Percentiles rank a stretch among this genome's conserved stretches.
These are phyloP conservation scores for Nakazawaea populi DNA, from an alignment of 805 yeast genomes.

Conservation along the genomic window DNA sequence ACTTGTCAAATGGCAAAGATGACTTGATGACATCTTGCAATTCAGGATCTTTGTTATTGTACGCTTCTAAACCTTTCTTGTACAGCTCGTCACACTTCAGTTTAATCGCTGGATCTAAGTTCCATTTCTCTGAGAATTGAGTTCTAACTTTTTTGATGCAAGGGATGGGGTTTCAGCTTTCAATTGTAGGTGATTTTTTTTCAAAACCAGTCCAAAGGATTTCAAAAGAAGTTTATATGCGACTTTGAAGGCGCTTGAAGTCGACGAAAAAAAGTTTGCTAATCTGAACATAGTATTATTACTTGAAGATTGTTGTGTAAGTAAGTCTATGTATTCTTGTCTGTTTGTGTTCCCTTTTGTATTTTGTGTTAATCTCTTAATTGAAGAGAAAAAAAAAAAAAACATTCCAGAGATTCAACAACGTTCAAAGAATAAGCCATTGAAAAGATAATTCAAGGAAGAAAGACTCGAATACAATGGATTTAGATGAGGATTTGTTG, in stretches of 20 bases:
- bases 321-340: too few relatives aligned
- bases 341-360: too few relatives aligned
- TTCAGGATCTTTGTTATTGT: constrained; percentile 2
- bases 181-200: neutral
- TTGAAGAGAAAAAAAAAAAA: too few relatives aligned
- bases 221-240: neutral
- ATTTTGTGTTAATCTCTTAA: too few relatives aligned
- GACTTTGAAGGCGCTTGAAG: neutral
- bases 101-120: neutral
- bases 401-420: too few relatives aligned
- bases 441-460: too few relatives aligned
- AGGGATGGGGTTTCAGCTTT: too few relatives aligned
- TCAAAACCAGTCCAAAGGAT: neutral
- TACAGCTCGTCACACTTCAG: neutral
- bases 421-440: too few relatives aligned
- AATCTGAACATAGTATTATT: too few relatives aligned
- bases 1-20: neutral
- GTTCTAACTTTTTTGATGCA: neutral
- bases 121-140: neutral
- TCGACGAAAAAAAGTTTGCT: constrained; percentile 1
- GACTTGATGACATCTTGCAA: constrained; percentile 2
- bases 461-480: constrained; percentile 39
- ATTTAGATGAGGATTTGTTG: constrained; percentile 89
- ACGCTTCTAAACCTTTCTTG: constrained; percentile 1
- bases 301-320: too few relatives aligned